Conservation (phyloP, 176 grass and related monocot species). For the Oryza nivara region DNA sequence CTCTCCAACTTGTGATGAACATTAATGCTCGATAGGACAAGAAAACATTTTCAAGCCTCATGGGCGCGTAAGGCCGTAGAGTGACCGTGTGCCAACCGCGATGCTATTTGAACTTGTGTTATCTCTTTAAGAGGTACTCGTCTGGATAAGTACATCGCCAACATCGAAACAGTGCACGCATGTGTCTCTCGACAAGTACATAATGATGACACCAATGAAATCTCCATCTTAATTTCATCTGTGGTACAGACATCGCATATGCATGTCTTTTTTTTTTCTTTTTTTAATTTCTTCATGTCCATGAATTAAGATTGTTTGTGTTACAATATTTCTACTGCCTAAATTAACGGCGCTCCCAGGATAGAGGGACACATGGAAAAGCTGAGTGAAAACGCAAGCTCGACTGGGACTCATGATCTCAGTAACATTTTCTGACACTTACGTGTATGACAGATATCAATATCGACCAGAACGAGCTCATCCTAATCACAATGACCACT, state of each 20-base stretch:
- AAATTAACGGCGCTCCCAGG: background rate
- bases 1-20: constrained; percentile 33
- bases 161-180: constrained; percentile 42
- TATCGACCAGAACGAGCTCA: too few species aligned
- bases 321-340: background rate
- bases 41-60: constrained; percentile 31
- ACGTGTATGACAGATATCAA: background rate
- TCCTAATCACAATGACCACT: background rate
- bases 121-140: background rate
- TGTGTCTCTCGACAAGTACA: constrained; percentile 55
- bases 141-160: constrained; percentile 48
- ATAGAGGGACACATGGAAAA: background rate
- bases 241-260: constrained; percentile 26
- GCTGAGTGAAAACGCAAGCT: background rate
- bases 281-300: background rate
- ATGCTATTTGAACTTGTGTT: constrained; percentile 26
- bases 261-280: background rate
- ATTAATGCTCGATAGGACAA: constrained; percentile 33
- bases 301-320: background rate
- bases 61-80: constrained; percentile 43
- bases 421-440: background rate
- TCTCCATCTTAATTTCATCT: constrained; percentile 20
- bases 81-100: constrained; percentile 33
- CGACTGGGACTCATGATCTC: background rate
- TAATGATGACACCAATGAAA: constrained; percentile 49